Conservation (phyloP, 1,139 yeast genomes). For the Candida gigantensis region DNA sequence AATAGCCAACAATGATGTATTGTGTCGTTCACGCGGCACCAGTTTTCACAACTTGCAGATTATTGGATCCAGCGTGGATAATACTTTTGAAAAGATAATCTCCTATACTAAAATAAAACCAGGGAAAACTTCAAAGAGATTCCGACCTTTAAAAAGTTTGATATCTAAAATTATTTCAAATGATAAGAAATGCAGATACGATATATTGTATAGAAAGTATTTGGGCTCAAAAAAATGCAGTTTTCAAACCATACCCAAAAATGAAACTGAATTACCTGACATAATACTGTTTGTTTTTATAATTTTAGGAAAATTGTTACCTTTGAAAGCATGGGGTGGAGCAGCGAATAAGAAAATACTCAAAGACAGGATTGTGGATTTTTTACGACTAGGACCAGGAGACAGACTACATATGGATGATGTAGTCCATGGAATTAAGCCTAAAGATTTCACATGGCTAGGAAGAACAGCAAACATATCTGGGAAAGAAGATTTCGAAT, state of each 20-base stretch:
- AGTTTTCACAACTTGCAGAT: constrained; percentile 4
- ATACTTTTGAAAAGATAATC: background rate
- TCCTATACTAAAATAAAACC: background rate
- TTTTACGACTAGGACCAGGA: constrained; percentile 39
- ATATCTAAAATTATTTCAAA: constrained; percentile 17
- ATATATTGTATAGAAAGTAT: constrained; percentile 11
- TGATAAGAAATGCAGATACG: constrained; percentile 27
- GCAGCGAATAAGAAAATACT: constrained; percentile 46
- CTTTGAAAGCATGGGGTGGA: constrained; percentile 58
- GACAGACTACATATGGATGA: constrained; percentile 27
- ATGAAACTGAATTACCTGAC: constrained; percentile 22
- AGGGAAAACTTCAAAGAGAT: constrained; percentile 6
- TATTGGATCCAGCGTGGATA: background rate
- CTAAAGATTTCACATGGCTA: constrained; percentile 52
- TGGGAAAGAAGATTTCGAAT: constrained; percentile 38
- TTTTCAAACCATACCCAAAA: constrained; percentile 15
- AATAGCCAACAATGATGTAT: constrained; percentile 5
- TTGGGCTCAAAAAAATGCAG: constrained; percentile 13
- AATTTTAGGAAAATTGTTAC: constrained; percentile 51
- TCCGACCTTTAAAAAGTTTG: constrained; percentile 6
- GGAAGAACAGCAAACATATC: constrained; percentile 25
- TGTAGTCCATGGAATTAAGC: constrained; percentile 29
- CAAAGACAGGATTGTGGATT: constrained; percentile 33
- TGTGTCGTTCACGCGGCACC: constrained; percentile 1
- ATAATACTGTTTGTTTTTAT: constrained; percentile 45